Evolutionary conservation across 495 filamentous ascomycete genomes (phyloP).

Genomic region (Penicillium maclennaniae): DNA sequence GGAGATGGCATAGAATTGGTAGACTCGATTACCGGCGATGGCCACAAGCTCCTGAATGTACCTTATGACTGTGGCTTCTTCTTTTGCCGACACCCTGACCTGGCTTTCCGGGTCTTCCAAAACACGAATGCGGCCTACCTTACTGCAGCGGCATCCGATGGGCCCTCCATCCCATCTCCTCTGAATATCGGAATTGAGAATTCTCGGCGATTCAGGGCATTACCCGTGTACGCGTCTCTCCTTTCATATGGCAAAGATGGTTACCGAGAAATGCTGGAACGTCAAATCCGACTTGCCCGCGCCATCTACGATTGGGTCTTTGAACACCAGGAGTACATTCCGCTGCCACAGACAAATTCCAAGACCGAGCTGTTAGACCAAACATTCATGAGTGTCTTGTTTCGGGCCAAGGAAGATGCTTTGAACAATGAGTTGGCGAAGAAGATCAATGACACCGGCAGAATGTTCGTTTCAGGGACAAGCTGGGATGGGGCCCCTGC

Average conservation of each 20-base stretch:
- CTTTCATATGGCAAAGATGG: slow-evolving; percentile 70
- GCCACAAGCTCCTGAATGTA: slow-evolving; percentile 91
- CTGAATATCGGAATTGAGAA: slow-evolving; percentile 90
- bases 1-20: slow-evolving; percentile 72
- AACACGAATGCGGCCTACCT: slow-evolving; percentile 89
- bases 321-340: slow-evolving; percentile 56
- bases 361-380: slow-evolving; percentile 38
- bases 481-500: slow-evolving; percentile 69
- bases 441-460: slow-evolving; percentile 68
- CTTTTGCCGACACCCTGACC: slow-evolving; percentile 58
- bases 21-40: slow-evolving; percentile 83
- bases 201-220: slow-evolving; percentile 81
- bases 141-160: slow-evolving; percentile 33
- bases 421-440: slow-evolving; percentile 63
- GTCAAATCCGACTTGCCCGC: slow-evolving; percentile 68
- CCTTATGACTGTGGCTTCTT: slow-evolving; percentile 95
- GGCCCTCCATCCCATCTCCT: slow-evolving; percentile 63
- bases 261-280: slow-evolving; percentile 65
- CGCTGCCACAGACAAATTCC: slow-evolving; percentile 50
- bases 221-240: slow-evolving; percentile 82
- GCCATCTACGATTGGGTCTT: slow-evolving; percentile 60
- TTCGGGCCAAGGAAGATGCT: slow-evolving; percentile 64
- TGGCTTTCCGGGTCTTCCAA: slow-evolving; percentile 62
- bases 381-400: slow-evolving; percentile 76
- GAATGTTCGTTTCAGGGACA: slow-evolving; percentile 81